phyloP scores from a whole-genome alignment of 176 grass and related monocot species.

The Aegilops longissima region DNA sequence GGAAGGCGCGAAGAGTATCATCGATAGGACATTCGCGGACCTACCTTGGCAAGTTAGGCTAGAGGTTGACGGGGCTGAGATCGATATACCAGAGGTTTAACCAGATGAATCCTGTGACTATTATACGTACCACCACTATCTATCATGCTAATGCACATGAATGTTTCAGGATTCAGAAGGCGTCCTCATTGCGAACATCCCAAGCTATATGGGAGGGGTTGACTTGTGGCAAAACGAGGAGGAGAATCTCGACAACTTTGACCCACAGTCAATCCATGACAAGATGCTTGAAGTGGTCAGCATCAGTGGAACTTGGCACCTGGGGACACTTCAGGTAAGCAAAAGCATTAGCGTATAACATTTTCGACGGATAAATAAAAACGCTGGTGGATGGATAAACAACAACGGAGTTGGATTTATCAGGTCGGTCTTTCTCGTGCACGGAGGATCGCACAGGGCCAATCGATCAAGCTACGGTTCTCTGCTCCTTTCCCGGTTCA shows the following conservation, averaged over 20 bases:
- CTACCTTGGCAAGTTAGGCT: constrained; percentile 74
- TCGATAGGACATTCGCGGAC: constrained; percentile 74
- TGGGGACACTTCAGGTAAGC: constrained; percentile 74
- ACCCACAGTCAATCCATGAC: constrained; percentile 79
- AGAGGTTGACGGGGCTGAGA: constrained; percentile 71
- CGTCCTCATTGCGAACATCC: constrained; percentile 71
- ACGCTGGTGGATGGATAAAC: constrained; percentile 2
- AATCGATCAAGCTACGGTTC: constrained; percentile 47
- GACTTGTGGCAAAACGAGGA: constrained; percentile 77
- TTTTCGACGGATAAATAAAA: not conserved
- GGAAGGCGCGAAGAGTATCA: constrained; percentile 90
- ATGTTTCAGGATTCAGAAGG: constrained; percentile 72
- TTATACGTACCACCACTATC: not conserved
- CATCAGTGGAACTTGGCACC: constrained; percentile 72
- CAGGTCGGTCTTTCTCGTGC: constrained; percentile 79
- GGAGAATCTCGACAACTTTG: constrained; percentile 56
- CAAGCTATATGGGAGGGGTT: constrained; percentile 90
- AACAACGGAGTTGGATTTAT: not conserved
- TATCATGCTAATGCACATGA: not conserved
- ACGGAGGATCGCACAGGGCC: constrained; percentile 66
- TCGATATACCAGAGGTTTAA: constrained; percentile 84
- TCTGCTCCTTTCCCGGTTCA: constrained; percentile 69
- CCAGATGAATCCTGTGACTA: not conserved
- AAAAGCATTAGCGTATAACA: not conserved
- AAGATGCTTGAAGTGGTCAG: constrained; percentile 81